Evolutionary conservation across 1,284 basidiomycete species (phyloP), one percentile per base, ranked within the genome.

Genomic region (Veloboletus limbatus): DNA sequence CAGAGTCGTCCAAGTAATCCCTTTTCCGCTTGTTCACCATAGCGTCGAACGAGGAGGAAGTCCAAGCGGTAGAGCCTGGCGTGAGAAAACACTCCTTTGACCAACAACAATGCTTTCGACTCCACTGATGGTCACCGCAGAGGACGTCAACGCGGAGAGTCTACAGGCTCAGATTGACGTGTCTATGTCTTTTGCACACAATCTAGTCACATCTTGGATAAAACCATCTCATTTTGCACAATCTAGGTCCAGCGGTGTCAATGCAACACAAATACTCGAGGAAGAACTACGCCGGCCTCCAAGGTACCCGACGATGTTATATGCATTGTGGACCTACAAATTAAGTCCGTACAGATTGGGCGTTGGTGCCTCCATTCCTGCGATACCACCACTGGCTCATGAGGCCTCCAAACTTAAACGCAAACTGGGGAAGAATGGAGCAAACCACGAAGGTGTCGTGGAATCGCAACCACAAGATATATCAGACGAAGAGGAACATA

Each of bases 91-190:
- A 3, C 24, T n/a, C n/a, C n/a, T 28, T 10, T 9, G 4, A 9
- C 25, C 9, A 18, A 17, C 18, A 3, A n/a, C n/a, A n/a, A n/a
- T n/a, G n/a, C 10, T 9, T 14, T 24, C 8, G 13, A 31, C 28
- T 10, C 21, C 73, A 21, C 36, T 28, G 17, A 65, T 67, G 64
- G 49, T 48, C 41, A 26, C 52, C 25, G 63, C 68, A 45, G 77
- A 81, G 49, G 74, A 76, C 36, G 70, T 86, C 44, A 81, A 86
- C 59, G 55, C 72, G 32, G 82, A 86, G 56, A 69, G 75, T 28
- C 70, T 89, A 27, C 86, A 88, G 60, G 85, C 85, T 22, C 81
- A 85, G 63, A 79, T 88, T 47, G 83, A 89, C 65, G 70, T 86
- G 58, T 80, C 86, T n/a, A 77, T 89, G 77, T 80, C 86, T 4